Conservation (phyloP, 768 basidiomycete species). For the Lactarius sanguifluus region DNA sequence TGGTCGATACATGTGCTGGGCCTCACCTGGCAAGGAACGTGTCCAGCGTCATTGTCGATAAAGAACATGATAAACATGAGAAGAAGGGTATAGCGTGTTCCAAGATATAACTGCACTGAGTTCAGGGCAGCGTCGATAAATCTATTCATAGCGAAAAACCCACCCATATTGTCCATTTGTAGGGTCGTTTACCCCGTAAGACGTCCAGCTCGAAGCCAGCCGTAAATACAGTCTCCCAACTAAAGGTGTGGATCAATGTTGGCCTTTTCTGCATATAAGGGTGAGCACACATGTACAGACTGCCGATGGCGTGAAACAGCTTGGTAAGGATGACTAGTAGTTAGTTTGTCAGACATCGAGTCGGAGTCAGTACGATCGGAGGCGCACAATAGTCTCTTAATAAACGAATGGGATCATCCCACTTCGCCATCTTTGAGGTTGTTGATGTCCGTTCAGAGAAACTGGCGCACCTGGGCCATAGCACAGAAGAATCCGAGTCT, state of each 20-base stretch:
- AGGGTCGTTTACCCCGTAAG: conserved; percentile 14
- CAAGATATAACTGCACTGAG: conserved; percentile 7
- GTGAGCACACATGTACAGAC: not conserved
- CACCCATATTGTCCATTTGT: conserved; percentile 1
- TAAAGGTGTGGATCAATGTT: not conserved
- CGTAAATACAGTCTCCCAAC: not conserved
- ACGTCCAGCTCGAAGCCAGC: conserved; percentile 4
- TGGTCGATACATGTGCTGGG: too few relatives aligned
- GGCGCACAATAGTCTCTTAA: not conserved
- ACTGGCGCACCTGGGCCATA: not conserved
- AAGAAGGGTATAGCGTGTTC: not conserved
- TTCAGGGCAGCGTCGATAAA: not conserved
- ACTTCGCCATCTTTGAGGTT: not conserved
- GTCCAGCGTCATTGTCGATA: not conserved
- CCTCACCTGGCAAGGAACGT: not conserved
- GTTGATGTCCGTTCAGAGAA: not conserved
- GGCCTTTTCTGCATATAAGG: not conserved
- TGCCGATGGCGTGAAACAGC: not conserved
- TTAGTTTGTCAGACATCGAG: not conserved
- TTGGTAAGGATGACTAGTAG: not conserved
- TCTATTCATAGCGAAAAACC: not conserved
- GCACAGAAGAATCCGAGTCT: not conserved
- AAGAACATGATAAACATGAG: not conserved
- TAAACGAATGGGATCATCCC: not conserved
- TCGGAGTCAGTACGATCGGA: not conserved